Percentiles rank a stretch among this genome's conserved stretches.
phyloP scores from a whole-genome alignment of 2,329 filamentous ascomycete genomes.

The Conoideocrella luteorostrata region DNA sequence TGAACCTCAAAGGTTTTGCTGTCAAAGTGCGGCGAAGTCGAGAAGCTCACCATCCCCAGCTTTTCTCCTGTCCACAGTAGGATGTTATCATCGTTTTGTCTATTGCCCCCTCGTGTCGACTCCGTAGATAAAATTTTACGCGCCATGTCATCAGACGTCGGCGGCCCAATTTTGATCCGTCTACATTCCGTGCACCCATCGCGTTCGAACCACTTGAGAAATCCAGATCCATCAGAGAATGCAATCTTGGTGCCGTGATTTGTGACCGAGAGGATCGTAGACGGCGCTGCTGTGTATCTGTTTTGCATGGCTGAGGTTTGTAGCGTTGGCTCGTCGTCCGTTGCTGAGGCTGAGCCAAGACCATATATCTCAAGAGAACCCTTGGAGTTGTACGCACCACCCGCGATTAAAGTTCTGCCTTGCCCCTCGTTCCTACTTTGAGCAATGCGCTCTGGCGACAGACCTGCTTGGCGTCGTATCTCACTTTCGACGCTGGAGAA shows the following conservation, averaged over 20 bases:
- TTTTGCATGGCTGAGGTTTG: conserved; percentile 61
- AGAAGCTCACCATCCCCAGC: conserved; percentile 65
- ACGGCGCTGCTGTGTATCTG: conserved; percentile 72
- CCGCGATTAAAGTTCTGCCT: conserved; percentile 68
- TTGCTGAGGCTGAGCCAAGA: conserved; percentile 31
- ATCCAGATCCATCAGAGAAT: conserved; percentile 76
- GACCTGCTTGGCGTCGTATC: conserved; percentile 45
- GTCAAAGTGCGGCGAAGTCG: conserved; percentile 41
- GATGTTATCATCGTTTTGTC: conserved; percentile 57
- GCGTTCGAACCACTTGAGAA: conserved; percentile 84
- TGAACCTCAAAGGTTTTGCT: conserved; percentile 45
- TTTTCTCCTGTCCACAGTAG: conserved; percentile 85
- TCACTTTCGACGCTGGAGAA: conserved; percentile 59
- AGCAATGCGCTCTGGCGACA: conserved; percentile 48
- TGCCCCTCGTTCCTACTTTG: conserved; percentile 44
- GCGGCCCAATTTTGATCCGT: conserved; percentile 47
- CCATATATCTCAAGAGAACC: conserved; percentile 86
- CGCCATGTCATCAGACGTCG: conserved; percentile 63
- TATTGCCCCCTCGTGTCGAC: conserved; percentile 24
- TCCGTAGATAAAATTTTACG: conserved; percentile 68
- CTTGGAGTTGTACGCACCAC: conserved; percentile 86
- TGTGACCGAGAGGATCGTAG: conserved; percentile 74
- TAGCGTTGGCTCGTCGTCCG: conserved; percentile 18
- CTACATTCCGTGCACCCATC: conserved; percentile 63
- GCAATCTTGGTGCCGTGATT: conserved; percentile 78